These are phyloP conservation scores for Hirsutella rhossiliensis DNA, from an alignment of 2,329 filamentous ascomycete species.

Conservation along the genomic window DNA sequence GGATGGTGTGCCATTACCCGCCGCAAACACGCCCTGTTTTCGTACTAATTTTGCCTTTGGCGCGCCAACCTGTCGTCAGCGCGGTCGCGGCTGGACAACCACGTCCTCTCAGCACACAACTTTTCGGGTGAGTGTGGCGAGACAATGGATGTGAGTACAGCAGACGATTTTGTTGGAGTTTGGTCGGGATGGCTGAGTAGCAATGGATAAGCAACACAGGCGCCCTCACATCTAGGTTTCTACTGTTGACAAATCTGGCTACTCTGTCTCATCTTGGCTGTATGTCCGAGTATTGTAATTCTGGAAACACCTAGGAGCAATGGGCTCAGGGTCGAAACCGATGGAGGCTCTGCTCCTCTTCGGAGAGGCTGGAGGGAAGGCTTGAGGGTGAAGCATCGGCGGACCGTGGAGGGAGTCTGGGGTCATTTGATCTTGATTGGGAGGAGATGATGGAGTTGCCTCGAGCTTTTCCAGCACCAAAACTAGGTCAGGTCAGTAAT, in stretches of 20 bases:
- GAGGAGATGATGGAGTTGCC: background rate
- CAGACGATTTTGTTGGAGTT: background rate
- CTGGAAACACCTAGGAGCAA: conserved; percentile 1
- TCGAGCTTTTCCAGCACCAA: too few species aligned
- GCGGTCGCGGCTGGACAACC: too few species aligned
- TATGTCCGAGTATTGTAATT: background rate
- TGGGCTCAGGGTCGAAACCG: background rate
- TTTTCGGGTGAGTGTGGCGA: too few species aligned
- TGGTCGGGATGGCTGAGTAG: background rate
- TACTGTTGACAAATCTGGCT: conserved; percentile 2
- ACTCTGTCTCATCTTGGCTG: conserved; percentile 2
- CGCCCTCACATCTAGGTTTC: background rate
- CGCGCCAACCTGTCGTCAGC: too few species aligned
- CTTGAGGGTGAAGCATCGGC: background rate
- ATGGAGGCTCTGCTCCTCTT: too few species aligned
- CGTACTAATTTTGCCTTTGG: too few species aligned
- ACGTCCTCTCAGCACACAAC: too few species aligned
- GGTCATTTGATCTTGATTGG: background rate
- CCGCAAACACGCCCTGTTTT: too few species aligned
- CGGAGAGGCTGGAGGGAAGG: background rate
- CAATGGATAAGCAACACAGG: background rate
- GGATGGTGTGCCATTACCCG: too few species aligned
- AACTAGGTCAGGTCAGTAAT: too few species aligned
- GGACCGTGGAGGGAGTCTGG: background rate
- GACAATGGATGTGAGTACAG: background rate